phyloP scores from a whole-genome alignment of 169 alveolate genomes.

The Eimeria acervulina region DNA sequence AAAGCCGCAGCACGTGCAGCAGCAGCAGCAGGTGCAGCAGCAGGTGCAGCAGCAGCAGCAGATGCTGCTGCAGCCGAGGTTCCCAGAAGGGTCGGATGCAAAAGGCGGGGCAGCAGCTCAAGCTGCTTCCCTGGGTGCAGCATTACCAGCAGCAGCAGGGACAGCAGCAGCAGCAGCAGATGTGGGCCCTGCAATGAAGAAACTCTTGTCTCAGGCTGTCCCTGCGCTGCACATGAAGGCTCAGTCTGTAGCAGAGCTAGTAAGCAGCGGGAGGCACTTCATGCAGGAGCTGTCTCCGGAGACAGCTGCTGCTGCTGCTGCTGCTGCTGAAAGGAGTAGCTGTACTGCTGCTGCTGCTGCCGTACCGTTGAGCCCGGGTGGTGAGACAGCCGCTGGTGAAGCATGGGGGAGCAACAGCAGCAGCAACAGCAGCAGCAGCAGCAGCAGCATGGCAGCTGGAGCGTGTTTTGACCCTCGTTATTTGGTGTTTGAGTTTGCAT shows the following conservation, averaged over 20 bases:
- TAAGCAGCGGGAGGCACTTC: conserved; percentile 41
- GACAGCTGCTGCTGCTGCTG: background rate
- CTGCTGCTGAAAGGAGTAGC: background rate
- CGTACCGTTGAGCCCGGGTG: background rate
- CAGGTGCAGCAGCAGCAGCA: background rate
- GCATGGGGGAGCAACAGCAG: background rate
- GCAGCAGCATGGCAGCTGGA: background rate
- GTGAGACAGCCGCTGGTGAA: background rate
- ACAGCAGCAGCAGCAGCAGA: conserved; percentile 25
- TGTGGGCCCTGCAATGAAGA: conserved; percentile 18
- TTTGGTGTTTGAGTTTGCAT: conserved; percentile 94
- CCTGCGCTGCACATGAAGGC: conserved; percentile 68
- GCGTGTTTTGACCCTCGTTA: conserved; percentile 93
- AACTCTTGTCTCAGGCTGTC: conserved; percentile 30
- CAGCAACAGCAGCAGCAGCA: conserved; percentile 10
- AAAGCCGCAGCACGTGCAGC: conserved; percentile 39
- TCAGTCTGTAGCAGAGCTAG: conserved; percentile 20
- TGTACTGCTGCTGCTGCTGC: background rate
- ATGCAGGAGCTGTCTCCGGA: conserved; percentile 26
- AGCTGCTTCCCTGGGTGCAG: background rate
- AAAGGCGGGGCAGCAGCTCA: background rate
- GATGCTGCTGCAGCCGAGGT: background rate
- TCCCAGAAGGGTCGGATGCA: background rate
- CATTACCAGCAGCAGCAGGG: background rate
- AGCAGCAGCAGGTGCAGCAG: conserved; percentile 34